A percentile compares a stretch with the other conserved stretches of the same genome.
Evolutionary conservation across 2,329 filamentous ascomycete species (phyloP).

Genomic region (Sarocladium brachiariae): DNA sequence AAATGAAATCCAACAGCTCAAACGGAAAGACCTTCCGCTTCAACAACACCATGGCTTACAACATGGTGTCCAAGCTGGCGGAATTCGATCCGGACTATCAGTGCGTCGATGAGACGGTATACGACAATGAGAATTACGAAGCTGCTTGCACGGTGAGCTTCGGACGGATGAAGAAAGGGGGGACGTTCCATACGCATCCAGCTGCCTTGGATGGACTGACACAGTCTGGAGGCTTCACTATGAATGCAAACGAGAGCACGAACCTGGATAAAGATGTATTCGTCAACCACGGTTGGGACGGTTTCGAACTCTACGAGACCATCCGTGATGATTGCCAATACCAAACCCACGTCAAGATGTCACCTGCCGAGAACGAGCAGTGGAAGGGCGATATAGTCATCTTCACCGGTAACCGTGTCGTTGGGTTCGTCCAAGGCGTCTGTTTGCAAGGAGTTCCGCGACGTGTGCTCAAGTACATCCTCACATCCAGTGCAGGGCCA

Average conservation of each 20-base stretch:
- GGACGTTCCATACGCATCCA: constrained; percentile 23
- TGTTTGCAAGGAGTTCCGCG: neutral
- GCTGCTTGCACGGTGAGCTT: neutral
- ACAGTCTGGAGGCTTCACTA: constrained; percentile 51
- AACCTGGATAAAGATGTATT: constrained; percentile 31
- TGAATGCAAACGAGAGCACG: constrained; percentile 48
- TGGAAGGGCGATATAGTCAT: constrained; percentile 44
- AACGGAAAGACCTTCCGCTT: constrained; percentile 12
- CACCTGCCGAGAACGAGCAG: constrained; percentile 37
- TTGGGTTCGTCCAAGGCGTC: constrained; percentile 15
- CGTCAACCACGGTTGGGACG: constrained; percentile 50
- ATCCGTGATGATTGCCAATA: constrained; percentile 40
- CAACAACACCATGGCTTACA: too few species aligned
- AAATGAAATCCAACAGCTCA: too few species aligned
- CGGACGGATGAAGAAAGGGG: neutral
- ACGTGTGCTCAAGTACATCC: neutral
- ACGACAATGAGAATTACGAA: constrained; percentile 31
- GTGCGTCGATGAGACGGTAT: constrained; percentile 48
- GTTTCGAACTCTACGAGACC: constrained; percentile 42
- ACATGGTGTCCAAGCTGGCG: constrained; percentile 23
- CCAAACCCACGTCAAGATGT: constrained; percentile 52
- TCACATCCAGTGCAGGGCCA: neutral
- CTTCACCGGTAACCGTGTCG: constrained; percentile 42
- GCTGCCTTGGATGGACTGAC: constrained; percentile 51
- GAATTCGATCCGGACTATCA: constrained; percentile 48